Percentiles rank a stretch among this genome's conserved stretches.
These are phyloP conservation scores for Coffea humblotiana DNA, from an alignment of 305 asterid species.

Conservation along the genomic window DNA sequence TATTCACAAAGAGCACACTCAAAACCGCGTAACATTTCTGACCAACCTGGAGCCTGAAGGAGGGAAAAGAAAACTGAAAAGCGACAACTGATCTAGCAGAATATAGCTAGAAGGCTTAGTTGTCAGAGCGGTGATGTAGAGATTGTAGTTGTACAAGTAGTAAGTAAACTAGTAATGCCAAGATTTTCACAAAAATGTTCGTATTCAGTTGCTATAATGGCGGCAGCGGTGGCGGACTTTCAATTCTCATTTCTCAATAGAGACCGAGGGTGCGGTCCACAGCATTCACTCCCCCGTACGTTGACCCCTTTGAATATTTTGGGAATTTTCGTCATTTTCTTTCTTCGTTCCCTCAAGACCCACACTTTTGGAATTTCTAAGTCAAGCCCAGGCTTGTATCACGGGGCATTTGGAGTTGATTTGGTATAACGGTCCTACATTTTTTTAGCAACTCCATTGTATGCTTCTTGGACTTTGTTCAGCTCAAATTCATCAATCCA, in stretches of 20 bases:
- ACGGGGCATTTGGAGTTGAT: not conserved
- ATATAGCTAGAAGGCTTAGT: not conserved
- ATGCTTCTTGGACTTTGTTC: not conserved
- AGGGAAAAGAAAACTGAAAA: too few species aligned
- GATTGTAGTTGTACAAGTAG: too few species aligned
- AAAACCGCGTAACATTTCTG: not conserved
- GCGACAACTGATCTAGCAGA: too few species aligned
- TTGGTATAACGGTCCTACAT: not conserved
- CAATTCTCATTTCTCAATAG: not conserved
- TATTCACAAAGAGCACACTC: not conserved
- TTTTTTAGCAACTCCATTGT: not conserved
- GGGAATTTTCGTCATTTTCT: not conserved
- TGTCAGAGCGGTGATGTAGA: not conserved
- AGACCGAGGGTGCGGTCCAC: not conserved
- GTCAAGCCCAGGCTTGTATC: not conserved
- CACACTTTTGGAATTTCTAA: not conserved
- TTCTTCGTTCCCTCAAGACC: not conserved
- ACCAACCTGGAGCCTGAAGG: not conserved
- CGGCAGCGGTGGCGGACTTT: constrained; percentile 17
- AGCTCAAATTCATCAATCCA: not conserved
- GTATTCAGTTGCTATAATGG: constrained; percentile 5
- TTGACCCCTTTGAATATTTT: not conserved
- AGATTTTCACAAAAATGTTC: not conserved
- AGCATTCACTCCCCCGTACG: not conserved
- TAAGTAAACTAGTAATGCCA: too few species aligned